A percentile compares a stretch with the other conserved stretches of the same genome.
Evolutionary conservation across 352 stramenopile genomes (phyloP).

Genomic region (Phytophthora nicotianae): DNA sequence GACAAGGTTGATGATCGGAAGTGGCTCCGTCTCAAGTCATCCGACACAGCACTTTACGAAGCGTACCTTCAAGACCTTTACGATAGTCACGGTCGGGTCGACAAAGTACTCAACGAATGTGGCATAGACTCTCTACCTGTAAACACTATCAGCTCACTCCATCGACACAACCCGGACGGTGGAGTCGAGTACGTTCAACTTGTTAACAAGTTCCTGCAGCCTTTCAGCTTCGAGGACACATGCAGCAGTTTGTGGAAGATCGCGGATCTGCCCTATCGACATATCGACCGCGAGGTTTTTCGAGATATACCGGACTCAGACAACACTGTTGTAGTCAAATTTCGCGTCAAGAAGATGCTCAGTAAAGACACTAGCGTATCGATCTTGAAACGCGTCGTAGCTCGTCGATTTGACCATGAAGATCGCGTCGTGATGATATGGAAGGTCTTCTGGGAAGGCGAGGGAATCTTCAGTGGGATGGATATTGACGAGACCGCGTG

Average conservation of each 20-base stretch:
- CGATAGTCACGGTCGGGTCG: neutral
- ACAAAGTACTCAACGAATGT: constrained; percentile 1
- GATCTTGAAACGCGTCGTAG: neutral
- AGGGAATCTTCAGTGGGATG: neutral
- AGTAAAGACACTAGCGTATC: neutral
- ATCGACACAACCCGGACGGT: neutral
- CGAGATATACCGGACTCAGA: neutral
- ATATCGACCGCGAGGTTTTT: neutral
- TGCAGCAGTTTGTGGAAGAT: neutral
- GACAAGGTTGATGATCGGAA: neutral
- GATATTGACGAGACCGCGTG: neutral
- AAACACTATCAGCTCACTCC: neutral
- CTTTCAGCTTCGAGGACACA: neutral
- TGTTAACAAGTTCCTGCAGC: neutral
- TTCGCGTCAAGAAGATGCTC: neutral
- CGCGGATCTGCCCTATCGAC: neutral
- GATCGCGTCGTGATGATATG: neutral
- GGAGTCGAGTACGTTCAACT: neutral
- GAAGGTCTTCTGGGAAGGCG: neutral
- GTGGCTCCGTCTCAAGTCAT: neutral
- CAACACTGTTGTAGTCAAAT: neutral
- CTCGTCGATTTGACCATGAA: neutral
- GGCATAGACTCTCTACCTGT: neutral
- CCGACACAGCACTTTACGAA: neutral
- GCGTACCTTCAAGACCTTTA: neutral